Evolutionary conservation across 2,329 filamentous ascomycete genomes (phyloP), one percentile per base, ranked within the genome.

Genomic region (Ascochyta pisi): DNA sequence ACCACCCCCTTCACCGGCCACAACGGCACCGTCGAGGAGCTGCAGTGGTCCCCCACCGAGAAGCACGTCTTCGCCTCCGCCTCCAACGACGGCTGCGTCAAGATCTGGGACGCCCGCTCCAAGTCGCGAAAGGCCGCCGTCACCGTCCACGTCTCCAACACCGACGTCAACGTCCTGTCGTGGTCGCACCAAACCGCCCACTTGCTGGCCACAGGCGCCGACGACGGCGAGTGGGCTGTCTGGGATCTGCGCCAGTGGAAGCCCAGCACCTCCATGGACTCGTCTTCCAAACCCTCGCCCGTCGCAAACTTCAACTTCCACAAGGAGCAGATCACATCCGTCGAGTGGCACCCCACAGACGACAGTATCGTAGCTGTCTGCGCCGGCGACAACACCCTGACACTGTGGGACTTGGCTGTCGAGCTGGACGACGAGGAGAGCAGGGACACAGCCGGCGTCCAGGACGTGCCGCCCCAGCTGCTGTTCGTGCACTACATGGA

Each of bases 221-320:
- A 99, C 71, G 92, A 97, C 72, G 95, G 95, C 34, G 87, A 89
- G 49, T 98, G 94, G 92, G 92, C 85, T 1, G 93, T 98, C 23
- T 99, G 95, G 95, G 95, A 99, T 76, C 80, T 99, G 70, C 86
- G 95, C 50, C 90, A 96, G 76, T 98, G 94, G 94, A 97, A 96
- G 80, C 87, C 87, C 2, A 81, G 76, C 74, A 53, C 80, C 29
- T 79, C 79, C 6, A 78, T 83, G 46, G 68, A 76, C 49, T 70
- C 79, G 51, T 67, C 73, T 43, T 64, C 84, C 82, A 79, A 74
- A 41, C 89, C 90, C 6, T 88, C 88, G 43, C 90, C 95, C 1
- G 90, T 98, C n/a, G 95, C 95, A 3, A 90, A 89, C 67, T 99
- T 98, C 79, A 84, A 87, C 70, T 98, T 96, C 82, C 93, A 99